Percentiles rank a stretch among this genome's conserved stretches.
These are phyloP conservation scores for Sporisorium scitamineum DNA, from an alignment of 1,284 basidiomycete genomes.

Conservation along the genomic window DNA sequence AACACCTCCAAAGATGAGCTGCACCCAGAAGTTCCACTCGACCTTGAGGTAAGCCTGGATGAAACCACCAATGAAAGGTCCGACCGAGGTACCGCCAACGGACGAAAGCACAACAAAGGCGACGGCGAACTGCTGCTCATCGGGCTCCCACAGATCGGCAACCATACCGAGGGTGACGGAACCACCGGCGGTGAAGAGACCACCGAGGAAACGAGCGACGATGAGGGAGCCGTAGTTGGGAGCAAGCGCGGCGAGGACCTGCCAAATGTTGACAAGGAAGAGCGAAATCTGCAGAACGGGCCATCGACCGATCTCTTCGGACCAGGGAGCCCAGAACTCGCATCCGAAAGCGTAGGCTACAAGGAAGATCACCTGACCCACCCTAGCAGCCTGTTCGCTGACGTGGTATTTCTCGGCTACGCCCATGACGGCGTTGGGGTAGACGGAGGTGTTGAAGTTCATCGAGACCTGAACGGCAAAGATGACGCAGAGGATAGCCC, in stretches of 20 bases:
- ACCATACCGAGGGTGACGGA: slow-evolving; percentile 71
- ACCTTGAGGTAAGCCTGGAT: slow-evolving; percentile 46
- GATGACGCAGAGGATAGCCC: slow-evolving; percentile 70
- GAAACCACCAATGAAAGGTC: slow-evolving; percentile 65
- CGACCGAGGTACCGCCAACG: slow-evolving; percentile 66
- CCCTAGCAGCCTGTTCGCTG: slow-evolving; percentile 69
- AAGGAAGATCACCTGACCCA: slow-evolving; percentile 71
- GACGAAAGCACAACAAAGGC: slow-evolving; percentile 67
- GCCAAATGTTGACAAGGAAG: slow-evolving; percentile 69
- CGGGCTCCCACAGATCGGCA: slow-evolving; percentile 68
- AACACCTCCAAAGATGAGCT: slow-evolving; percentile 70
- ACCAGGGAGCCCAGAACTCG: slow-evolving; percentile 69
- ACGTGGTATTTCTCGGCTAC: slow-evolving; percentile 68
- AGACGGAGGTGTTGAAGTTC: slow-evolving; percentile 70
- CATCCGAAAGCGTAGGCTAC: slow-evolving; percentile 70
- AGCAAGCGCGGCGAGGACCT: slow-evolving; percentile 64
- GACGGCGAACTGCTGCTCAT: slow-evolving; percentile 68
- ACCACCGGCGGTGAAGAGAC: slow-evolving; percentile 70
- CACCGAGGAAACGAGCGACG: slow-evolving; percentile 67
- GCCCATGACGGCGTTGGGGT: slow-evolving; percentile 65
- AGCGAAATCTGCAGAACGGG: slow-evolving; percentile 65
- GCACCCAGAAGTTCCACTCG: slow-evolving; percentile 70
- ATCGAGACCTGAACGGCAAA: slow-evolving; percentile 70
- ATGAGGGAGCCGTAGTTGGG: slow-evolving; percentile 67
- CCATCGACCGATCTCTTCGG: slow-evolving; percentile 68